Evolutionary conservation across 2,329 filamentous ascomycete species (phyloP).

Genomic region (Aspergillus fumigatiaffinis): DNA sequence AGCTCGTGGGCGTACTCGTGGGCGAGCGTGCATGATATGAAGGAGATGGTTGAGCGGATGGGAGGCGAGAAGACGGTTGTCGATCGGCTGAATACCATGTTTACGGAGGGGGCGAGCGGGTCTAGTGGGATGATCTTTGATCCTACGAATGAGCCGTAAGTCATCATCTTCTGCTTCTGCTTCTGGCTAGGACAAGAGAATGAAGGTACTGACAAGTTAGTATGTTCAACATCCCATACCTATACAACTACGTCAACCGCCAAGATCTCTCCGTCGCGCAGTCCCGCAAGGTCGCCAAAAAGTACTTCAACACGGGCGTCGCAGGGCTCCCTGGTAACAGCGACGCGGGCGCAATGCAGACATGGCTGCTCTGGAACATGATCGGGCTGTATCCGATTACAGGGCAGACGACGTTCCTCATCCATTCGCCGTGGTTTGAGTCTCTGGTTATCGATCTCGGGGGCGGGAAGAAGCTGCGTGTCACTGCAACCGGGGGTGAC

Average conservation of each 20-base stretch:
- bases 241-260: conserved; percentile 64
- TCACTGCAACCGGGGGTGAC: conserved; percentile 52
- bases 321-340: conserved; percentile 65
- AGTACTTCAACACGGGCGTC: conserved; percentile 54
- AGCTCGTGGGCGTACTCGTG: conserved; percentile 64
- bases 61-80: conserved; percentile 47
- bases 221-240: conserved; percentile 61
- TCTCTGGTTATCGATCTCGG: conserved; percentile 59
- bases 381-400: conserved; percentile 66
- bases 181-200: not conserved
- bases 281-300: conserved; percentile 56
- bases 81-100: conserved; percentile 56
- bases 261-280: conserved; percentile 59
- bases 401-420: conserved; percentile 64
- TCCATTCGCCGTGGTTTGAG: conserved; percentile 61
- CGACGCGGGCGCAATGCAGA: conserved; percentile 70
- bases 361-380: conserved; percentile 66
- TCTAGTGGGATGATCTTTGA: conserved; percentile 58
- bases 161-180: not conserved
- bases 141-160: conserved; percentile 62
- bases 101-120: conserved; percentile 35
- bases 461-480: conserved; percentile 49
- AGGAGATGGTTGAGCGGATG: conserved; percentile 49
- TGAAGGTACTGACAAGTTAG: conserved; percentile 7
- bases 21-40: conserved; percentile 65